phyloP scores from a whole-genome alignment of 2,329 filamentous ascomycete species.

The Helotiales sp. region DNA sequence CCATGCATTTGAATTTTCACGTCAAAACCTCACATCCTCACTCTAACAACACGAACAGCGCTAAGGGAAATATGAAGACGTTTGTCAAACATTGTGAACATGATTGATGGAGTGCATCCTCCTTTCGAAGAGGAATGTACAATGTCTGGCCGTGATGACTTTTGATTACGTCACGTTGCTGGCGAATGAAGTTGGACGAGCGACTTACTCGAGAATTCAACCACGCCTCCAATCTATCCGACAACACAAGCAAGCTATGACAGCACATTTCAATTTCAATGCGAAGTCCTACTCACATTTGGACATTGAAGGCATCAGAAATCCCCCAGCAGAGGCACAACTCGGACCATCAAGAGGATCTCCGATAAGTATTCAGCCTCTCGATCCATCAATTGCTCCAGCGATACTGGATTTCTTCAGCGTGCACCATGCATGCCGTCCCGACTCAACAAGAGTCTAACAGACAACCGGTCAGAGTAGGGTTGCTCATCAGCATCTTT shows the following conservation, averaged over 20 bases:
- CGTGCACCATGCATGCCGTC: slow-evolving; percentile 13
- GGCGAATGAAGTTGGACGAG: not conserved
- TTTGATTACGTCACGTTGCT: not conserved
- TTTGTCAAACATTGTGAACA: no score
- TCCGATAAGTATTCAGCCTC: slow-evolving; percentile 15
- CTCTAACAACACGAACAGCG: not conserved
- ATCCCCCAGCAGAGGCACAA: not conserved
- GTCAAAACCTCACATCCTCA: not conserved
- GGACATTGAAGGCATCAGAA: not conserved
- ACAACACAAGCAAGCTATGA: not conserved
- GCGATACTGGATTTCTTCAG: slow-evolving; percentile 19
- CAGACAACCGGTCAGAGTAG: slow-evolving; percentile 10
- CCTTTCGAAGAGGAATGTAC: no score
- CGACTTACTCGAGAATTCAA: not conserved
- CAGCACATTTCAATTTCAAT: not conserved
- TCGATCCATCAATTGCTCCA: not conserved
- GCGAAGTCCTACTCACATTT: not conserved
- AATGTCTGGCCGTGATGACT: not conserved
- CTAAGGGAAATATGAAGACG: not conserved
- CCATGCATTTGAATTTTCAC: not conserved
- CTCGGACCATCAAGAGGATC: not conserved
- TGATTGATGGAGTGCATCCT: no score
- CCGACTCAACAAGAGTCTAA: slow-evolving; percentile 8
- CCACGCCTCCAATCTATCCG: not conserved
- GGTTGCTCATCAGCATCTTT: slow-evolving; percentile 13